Evolutionary conservation across 352 stramenopile species (phyloP), one percentile per base, ranked within the genome.

Genomic region (Phytophthora niederhauseri): DNA sequence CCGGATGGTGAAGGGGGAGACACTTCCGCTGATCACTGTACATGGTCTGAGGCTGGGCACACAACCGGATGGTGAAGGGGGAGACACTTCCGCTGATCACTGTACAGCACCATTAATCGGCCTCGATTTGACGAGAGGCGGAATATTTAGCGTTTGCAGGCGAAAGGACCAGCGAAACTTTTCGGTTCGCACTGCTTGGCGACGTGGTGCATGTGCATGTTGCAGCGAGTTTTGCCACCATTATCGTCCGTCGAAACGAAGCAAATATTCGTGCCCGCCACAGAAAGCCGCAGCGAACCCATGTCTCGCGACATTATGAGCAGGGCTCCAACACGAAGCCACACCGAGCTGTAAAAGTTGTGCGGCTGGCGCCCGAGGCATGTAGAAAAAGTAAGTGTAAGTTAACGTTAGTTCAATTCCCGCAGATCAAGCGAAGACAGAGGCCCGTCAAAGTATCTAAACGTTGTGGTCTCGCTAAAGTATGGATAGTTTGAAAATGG

Each of bases 1-100:
- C 62, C 54, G 54, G 66, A 73, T 68, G 61, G 66, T 54, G 52
- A 62, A 57, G 17, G 58, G 64, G 54, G 28, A 59, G 60, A 65
- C 60, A 69, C 66, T 73, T 73, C 54, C 46, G 66, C 43, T 49
- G 60, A 64, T 61, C 64, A 71, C 64, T 71, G 64, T 71, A 67
- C 61, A n/a, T 61, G 56, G 38, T 61, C 46, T 62, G 57, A 73
- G 45, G 66, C 55, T 74, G 67, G 55, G 61, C 67, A 74, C 48
- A 24, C 36, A 57, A 58, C 62, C 54, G 54, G 66, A 73, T 68
- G 61, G 66, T 54, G 52, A 62, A 57, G 17, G 58, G 64, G 54
- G 28, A 59, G 60, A 65, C 60, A 69, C 66, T 73, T 73, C 54
- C 46, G 66, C 43, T 49, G 60, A 64, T 61, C 64, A 71, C 64